These are phyloP conservation scores for Pichia deserticola DNA, from an alignment of 805 yeast species.

Conservation along the genomic window DNA sequence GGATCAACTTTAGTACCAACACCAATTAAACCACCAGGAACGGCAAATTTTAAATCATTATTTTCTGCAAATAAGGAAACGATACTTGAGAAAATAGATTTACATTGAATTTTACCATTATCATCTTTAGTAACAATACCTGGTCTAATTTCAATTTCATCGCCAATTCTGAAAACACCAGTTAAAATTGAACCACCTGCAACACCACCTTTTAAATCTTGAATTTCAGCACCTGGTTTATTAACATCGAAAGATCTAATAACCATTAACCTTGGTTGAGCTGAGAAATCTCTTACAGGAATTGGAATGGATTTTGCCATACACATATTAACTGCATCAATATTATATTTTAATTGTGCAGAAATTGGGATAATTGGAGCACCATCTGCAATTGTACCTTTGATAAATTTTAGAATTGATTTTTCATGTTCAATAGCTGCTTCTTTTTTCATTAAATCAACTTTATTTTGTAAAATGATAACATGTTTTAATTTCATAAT, in stretches of 20 bases:
- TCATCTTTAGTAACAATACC: constrained; percentile 97
- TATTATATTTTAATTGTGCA: constrained; percentile 96
- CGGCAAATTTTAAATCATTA: constrained; percentile 96
- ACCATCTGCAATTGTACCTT: constrained; percentile 98
- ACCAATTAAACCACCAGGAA: constrained; percentile 99
- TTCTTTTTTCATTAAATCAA: constrained; percentile 96
- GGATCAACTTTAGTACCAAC: constrained; percentile 99
- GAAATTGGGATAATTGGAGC: constrained; percentile 99
- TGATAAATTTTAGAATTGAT: constrained; percentile 83
- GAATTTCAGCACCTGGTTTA: constrained; percentile 97
- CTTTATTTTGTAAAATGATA: constrained; percentile 93
- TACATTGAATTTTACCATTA: constrained; percentile 81
- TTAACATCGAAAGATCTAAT: constrained; percentile 98
- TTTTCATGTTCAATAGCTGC: constrained; percentile 93
- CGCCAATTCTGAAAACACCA: constrained; percentile 96
- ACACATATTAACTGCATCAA: constrained; percentile 96
- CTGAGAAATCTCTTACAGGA: constrained; percentile 90
- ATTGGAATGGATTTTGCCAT: constrained; percentile 94
- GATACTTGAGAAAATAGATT: constrained; percentile 90
- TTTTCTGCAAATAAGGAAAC: constrained; percentile 95
- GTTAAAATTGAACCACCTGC: constrained; percentile 98
- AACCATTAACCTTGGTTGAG: constrained; percentile 91
- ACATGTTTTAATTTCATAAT: constrained; percentile 98
- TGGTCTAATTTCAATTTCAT: constrained; percentile 97
- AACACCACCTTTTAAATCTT: constrained; percentile 98